Base-by-base conservation (phyloP, 345 rosid species). In the Ceriops tagal region DNA sequence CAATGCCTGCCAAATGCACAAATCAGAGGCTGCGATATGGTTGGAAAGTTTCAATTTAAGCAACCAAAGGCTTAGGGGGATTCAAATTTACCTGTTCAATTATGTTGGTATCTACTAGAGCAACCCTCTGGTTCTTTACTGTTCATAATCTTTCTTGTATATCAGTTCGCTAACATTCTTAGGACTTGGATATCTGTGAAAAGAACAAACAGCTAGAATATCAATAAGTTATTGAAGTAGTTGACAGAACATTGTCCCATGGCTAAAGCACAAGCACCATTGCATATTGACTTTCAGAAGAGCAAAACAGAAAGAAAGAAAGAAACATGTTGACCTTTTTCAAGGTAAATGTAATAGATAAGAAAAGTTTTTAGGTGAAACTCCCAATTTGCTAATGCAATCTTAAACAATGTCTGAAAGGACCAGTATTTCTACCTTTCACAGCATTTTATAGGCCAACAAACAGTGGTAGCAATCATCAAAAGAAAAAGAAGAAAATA, bases 111-210 rank as follows among this genome's bases (percentile, higher is more conserved):
- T 92, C 96, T 5, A 93, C 86, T 24, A 95, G 82, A 37, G 97
- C 93, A 72, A 92, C 83, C 62, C 80, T 83, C 47, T 86, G 78
- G 46, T 78, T 80, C 47, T 78, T 81, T 20, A 84, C 65, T 58
- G 82, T 62, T 85, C 91, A 76, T 77, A 80, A 3, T 96, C 99
- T 83, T 90, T 95, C 84, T 92, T 95, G 85, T 71, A 82, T 52
- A 90, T 86, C 71, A 92, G 87, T 73, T 84, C 88, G 60, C 73
- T 84, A 71, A 92, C 90, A 70, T 78, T 88, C 79, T 84, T 83
- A 21, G 78, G 77, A 78, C 83, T 87, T 6, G 99, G 99, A 72
- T 87, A 89, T 68, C 98, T 93, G 71, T 69, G 75, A 27, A 63
- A 77, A 39, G 6, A 22, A 71, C 24, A 73, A 53, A 43, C 16